A percentile compares a stretch with the other conserved stretches of the same genome.
Evolutionary conservation across 495 filamentous ascomycete species (phyloP).

Genomic region (Letharia lupina): DNA sequence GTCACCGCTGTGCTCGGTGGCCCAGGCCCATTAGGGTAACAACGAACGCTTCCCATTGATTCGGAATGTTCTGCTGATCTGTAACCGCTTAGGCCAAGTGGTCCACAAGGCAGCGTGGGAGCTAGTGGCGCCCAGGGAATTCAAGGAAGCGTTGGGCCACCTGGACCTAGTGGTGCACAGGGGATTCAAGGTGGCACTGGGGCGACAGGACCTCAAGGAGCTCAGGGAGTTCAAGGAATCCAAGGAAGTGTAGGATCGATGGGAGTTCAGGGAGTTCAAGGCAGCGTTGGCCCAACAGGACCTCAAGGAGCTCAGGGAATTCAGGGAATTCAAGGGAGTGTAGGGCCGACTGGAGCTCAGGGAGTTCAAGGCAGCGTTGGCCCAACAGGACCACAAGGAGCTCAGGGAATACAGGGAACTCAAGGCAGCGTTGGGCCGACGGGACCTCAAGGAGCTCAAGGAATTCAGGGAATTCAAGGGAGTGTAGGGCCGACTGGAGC

Average conservation of each 20-base stretch:
- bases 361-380: neutral
- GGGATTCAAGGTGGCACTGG: neutral
- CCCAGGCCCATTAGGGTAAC: neutral
- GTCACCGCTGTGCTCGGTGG: slow-evolving; percentile 1
- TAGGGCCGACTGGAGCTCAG: neutral
- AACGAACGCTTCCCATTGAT: neutral
- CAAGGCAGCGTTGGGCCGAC: neutral
- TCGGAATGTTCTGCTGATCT: neutral
- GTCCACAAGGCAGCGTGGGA: slow-evolving; percentile 6
- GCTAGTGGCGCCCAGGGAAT: slow-evolving; percentile 3
- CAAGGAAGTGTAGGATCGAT: slow-evolving; percentile 4
- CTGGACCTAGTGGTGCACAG: neutral
- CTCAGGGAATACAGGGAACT: neutral
- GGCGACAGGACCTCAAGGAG: neutral
- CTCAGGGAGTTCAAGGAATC: neutral
- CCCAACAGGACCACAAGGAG: neutral
- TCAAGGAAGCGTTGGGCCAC: slow-evolving; percentile 2
- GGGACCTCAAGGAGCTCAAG: neutral
- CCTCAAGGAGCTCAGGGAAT: neutral
- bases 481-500: neutral
- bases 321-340: neutral
- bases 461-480: neutral
- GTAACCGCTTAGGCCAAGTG: slow-evolving; percentile 3
- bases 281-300: neutral
- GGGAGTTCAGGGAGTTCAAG: neutral